These are phyloP conservation scores for Jimgerdemannia flammicorona DNA, from an alignment of 192 early-diverging fungal species.

Conservation along the genomic window DNA sequence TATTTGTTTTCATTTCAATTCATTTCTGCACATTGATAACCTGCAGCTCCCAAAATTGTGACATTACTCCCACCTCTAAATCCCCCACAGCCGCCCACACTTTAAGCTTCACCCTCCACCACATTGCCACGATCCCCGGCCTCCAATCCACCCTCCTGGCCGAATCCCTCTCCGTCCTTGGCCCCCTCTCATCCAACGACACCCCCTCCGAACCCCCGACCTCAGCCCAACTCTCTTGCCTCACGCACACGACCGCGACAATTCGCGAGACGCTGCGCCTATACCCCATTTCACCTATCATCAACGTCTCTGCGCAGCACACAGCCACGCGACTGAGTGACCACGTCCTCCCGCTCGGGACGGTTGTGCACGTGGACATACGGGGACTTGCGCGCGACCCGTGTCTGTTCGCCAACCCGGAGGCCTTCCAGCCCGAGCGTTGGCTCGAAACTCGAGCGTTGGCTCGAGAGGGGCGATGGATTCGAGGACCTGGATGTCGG, in stretches of 20 bases:
- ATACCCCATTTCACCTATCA: constrained; percentile 4
- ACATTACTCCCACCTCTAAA: too few species aligned
- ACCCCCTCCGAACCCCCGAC: too few species aligned
- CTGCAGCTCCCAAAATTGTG: too few species aligned
- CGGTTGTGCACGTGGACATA: constrained; percentile 1
- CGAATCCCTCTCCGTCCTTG: constrained; percentile 27
- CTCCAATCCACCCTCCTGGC: constrained; percentile 33
- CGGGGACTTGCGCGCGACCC: neutral
- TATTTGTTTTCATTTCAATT: too few species aligned
- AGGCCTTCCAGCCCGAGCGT: constrained; percentile 26
- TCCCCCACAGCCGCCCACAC: constrained; percentile 41
- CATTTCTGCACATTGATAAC: too few species aligned
- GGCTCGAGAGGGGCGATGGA: neutral
- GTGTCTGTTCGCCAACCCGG: constrained; percentile 17
- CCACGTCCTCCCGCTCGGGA: constrained; percentile 37
- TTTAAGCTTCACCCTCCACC: constrained; percentile 30
- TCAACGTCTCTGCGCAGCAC: neutral
- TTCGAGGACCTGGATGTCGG: neutral
- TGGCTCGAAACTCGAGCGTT: constrained; percentile 15
- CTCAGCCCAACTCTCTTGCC: neutral
- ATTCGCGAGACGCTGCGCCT: constrained; percentile 22
- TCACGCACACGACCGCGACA: constrained; percentile 4
- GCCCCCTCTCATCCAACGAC: neutral
- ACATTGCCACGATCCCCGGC: constrained; percentile 36
- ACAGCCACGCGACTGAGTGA: constrained; percentile 10